phyloP scores from a whole-genome alignment of 257 asterid species.

The Schizonepeta tenuifolia region DNA sequence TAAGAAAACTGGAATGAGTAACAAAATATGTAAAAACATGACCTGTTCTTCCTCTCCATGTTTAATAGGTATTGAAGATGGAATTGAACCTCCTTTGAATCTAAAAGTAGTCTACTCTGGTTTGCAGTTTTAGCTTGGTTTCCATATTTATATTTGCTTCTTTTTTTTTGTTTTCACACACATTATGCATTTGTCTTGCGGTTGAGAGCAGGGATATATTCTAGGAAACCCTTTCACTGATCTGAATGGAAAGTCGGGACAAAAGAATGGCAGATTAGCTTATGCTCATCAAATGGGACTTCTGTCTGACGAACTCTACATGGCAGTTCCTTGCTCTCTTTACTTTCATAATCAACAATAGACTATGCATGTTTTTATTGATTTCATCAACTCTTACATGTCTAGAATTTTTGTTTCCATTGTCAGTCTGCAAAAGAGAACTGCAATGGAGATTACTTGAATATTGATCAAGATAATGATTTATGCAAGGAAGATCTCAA shows the following conservation, averaged over 20 bases:
- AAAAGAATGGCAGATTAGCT: constrained; percentile 26
- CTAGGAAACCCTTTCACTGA: constrained; percentile 42
- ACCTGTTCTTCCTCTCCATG: background rate
- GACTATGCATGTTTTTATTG: too few relatives aligned
- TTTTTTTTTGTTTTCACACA: too few relatives aligned
- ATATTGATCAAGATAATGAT: constrained; percentile 19
- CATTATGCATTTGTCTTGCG: background rate
- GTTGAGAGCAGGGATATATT: constrained; percentile 40
- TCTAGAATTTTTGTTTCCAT: background rate
- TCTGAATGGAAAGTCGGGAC: background rate
- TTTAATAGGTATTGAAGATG: constrained; percentile 36
- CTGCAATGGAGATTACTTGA: constrained; percentile 31
- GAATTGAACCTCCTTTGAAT: constrained; percentile 34
- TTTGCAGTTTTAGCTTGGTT: background rate
- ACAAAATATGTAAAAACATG: background rate
- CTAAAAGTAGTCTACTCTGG: constrained; percentile 25
- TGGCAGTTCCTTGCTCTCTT: constrained; percentile 25
- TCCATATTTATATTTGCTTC: background rate
- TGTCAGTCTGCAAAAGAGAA: constrained; percentile 36
- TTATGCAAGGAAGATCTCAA: constrained; percentile 29
- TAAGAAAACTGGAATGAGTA: too few relatives aligned
- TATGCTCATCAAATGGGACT: constrained; percentile 49
- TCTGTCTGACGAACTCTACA: constrained; percentile 36
- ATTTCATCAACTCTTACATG: too few relatives aligned
- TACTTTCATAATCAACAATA: background rate